Conservation (phyloP, 2,329 filamentous ascomycete species). For the Talaromyces amestolkiae region DNA sequence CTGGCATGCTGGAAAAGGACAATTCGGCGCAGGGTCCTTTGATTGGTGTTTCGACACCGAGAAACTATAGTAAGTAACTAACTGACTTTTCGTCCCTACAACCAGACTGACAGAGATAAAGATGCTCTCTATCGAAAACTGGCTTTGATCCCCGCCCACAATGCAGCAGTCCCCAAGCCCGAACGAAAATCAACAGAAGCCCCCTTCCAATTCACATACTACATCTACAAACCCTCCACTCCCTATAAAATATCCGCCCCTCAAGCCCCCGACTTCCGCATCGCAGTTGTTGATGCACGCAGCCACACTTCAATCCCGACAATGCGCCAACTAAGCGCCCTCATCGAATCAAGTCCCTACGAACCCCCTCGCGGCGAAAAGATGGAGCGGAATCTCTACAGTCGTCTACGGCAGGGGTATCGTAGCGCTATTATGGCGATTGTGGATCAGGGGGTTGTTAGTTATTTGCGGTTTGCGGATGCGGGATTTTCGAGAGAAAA, state of each 20-base stretch:
- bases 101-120: conserved; percentile 34
- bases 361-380: conserved; percentile 57
- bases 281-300: conserved; percentile 77
- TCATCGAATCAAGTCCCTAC: conserved; percentile 72
- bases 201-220: conserved; percentile 72
- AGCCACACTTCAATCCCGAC: conserved; percentile 67
- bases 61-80: conserved; percentile 48
- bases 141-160: conserved; percentile 69
- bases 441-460: conserved; percentile 85
- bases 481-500: conserved; percentile 73
- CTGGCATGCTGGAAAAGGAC: conserved; percentile 1
- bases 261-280: conserved; percentile 75
- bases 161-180: conserved; percentile 46
- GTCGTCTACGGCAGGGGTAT: conserved; percentile 77
- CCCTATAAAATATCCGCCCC: conserved; percentile 78
- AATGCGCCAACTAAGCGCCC: conserved; percentile 64
- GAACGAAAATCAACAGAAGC: conserved; percentile 32
- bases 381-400: conserved; percentile 60
- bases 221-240: conserved; percentile 74
- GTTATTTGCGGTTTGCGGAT: conserved; percentile 79
- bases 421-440: conserved; percentile 82
- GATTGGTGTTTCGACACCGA: conserved; percentile 53
- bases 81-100: neutral
- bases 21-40: conserved; percentile 46
- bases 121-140: conserved; percentile 74